phyloP scores from a whole-genome alignment of 2,329 filamentous ascomycete genomes.

The Fusarium heterosporum region DNA sequence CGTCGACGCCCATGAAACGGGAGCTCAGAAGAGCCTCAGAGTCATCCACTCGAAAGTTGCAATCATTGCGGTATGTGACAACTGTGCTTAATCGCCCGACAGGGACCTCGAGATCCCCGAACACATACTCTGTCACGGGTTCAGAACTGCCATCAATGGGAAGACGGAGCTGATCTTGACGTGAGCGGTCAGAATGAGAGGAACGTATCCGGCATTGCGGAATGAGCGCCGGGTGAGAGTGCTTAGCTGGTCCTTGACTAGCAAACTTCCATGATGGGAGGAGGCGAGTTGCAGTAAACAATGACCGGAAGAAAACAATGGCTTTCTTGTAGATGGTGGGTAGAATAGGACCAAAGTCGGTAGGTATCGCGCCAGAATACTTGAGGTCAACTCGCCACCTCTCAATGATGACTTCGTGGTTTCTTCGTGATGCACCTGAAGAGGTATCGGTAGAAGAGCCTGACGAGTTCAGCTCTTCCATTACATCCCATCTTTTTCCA shows the following conservation, averaged over 20 bases:
- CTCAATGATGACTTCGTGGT: slow-evolving; percentile 85
- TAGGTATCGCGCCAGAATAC: slow-evolving; percentile 59
- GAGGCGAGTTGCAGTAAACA: slow-evolving; percentile 85
- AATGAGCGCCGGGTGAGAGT: slow-evolving; percentile 73
- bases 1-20: slow-evolving; percentile 90
- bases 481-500: slow-evolving; percentile 92
- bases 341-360: slow-evolving; percentile 70
- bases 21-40: slow-evolving; percentile 92
- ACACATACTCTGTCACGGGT: slow-evolving; percentile 77
- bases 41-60: slow-evolving; percentile 91
- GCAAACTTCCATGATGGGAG: slow-evolving; percentile 88
- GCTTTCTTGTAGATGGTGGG: slow-evolving; percentile 97
- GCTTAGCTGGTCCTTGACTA: slow-evolving; percentile 78
- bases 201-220: slow-evolving; percentile 84
- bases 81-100: slow-evolving; percentile 85
- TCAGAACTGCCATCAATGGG: slow-evolving; percentile 55
- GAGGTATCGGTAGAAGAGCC: slow-evolving; percentile 64
- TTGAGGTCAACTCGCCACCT: slow-evolving; percentile 90
- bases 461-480: slow-evolving; percentile 80
- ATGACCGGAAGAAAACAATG: slow-evolving; percentile 91
- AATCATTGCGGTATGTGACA: slow-evolving; percentile 87
- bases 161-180: slow-evolving; percentile 72
- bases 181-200: slow-evolving; percentile 65
- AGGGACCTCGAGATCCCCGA: slow-evolving; percentile 87
- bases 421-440: slow-evolving; percentile 58